Conservation (phyloP, 2,329 filamentous ascomycete genomes). For the Penicillium oxalicum region DNA sequence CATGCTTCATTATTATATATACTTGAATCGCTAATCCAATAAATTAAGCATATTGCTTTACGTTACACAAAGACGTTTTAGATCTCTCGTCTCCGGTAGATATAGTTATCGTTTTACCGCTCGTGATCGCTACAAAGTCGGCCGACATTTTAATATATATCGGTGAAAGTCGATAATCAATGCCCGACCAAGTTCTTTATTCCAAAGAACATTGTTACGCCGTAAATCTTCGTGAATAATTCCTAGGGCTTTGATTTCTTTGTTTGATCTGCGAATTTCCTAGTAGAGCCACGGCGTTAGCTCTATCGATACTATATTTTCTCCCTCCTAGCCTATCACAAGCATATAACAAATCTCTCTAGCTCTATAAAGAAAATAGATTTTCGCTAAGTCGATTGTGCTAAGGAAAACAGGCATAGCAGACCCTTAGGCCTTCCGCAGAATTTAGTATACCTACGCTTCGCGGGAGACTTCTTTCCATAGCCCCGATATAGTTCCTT, state of each 20-base stretch:
- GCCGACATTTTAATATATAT: background rate
- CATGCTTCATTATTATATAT: slow-evolving; percentile 3
- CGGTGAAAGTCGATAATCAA: slow-evolving; percentile 6
- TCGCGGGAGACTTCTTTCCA: slow-evolving; percentile 10
- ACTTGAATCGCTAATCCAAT: slow-evolving; percentile 3
- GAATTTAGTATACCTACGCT: slow-evolving; percentile 6
- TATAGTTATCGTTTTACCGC: background rate
- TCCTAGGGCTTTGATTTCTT: background rate
- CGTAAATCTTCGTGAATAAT: slow-evolving; percentile 3
- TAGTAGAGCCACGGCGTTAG: background rate
- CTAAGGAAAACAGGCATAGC: slow-evolving; percentile 12
- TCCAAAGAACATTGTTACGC: slow-evolving; percentile 4
- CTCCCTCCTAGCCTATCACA: slow-evolving; percentile 22
- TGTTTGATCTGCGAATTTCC: background rate
- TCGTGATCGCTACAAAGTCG: background rate
- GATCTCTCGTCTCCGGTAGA: background rate
- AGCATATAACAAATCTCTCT: slow-evolving; percentile 22
- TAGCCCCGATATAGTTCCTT: slow-evolving; percentile 22
- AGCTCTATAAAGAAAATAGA: slow-evolving; percentile 21
- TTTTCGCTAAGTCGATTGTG: slow-evolving; percentile 10
- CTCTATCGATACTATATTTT: background rate
- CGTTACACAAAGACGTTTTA: background rate
- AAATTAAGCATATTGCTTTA: slow-evolving; percentile 1
- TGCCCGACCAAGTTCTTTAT: slow-evolving; percentile 3
- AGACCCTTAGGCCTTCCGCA: slow-evolving; percentile 5